phyloP scores from a whole-genome alignment of 2,329 filamentous ascomycete species.

The Fusarium pseudocircinatum region DNA sequence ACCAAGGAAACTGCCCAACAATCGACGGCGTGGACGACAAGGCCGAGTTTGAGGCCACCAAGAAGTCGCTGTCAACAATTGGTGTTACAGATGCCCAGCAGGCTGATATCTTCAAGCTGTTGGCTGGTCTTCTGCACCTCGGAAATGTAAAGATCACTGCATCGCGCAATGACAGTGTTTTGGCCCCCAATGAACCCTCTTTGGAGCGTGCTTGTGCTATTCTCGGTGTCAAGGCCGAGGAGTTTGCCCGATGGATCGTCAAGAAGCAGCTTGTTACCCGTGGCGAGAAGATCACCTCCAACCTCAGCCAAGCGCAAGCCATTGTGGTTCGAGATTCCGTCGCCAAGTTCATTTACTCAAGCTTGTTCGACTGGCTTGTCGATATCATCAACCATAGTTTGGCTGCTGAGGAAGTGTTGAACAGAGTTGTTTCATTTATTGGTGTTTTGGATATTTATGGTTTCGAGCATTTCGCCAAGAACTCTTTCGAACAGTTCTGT shows the following conservation, averaged over 20 bases:
- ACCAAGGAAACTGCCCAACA: constrained; percentile 88
- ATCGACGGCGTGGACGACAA: constrained; percentile 97
- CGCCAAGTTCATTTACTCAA: constrained; percentile 98
- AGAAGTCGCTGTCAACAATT: constrained; percentile 86
- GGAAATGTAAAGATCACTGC: constrained; percentile 97
- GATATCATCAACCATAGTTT: constrained; percentile 93
- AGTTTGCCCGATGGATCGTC: constrained; percentile 97
- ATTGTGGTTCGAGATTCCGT: constrained; percentile 96
- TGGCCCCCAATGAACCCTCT: constrained; percentile 83
- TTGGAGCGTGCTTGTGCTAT: constrained; percentile 83
- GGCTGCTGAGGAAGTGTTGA: constrained; percentile 87
- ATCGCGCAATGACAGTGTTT: constrained; percentile 85
- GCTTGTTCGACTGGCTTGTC: constrained; percentile 98
- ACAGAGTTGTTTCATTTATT: constrained; percentile 88
- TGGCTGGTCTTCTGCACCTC: constrained; percentile 91
- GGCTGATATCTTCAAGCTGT: constrained; percentile 84
- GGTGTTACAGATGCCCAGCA: constrained; percentile 82
- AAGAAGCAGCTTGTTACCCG: constrained; percentile 98
- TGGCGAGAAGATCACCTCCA: constrained; percentile 97
- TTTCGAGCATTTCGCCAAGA: constrained; percentile 99
- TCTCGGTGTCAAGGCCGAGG: constrained; percentile 83
- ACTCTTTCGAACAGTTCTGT: constrained; percentile 99
- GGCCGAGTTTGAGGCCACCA: constrained; percentile 89
- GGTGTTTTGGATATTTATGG: constrained; percentile 99
- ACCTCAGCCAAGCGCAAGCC: constrained; percentile 91